Evolutionary conservation across 2,329 filamentous ascomycete species (phyloP), one percentile per base, ranked within the genome.

Genomic region (Colletotrichum gigasporum): DNA sequence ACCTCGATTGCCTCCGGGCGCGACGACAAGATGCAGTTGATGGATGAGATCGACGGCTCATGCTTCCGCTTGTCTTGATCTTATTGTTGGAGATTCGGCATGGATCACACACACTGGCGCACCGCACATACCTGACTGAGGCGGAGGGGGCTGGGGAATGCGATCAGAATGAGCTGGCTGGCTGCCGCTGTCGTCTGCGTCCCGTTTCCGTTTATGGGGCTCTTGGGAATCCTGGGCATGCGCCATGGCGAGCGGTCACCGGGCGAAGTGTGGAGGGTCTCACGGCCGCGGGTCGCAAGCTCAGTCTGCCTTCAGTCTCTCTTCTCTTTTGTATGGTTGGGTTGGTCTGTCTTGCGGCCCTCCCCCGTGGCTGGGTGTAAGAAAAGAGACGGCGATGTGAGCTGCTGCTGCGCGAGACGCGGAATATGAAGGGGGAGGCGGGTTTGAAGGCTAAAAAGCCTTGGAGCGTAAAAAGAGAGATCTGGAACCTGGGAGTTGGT

Each of bases 161-260:
- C 77, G 76, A 68, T 78, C 77, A 66, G 74, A 67, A 63, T 76
- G 77, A 48, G 70, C 68, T 67, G 71, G 70, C 69, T 79, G 79
- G 63, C 69, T 73, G 69, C 76, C 77, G 67, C 70, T 75, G 71
- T 84, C 82, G 69, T 83, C 80, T 61, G 75, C 70, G 66, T 82
- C 80, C 69, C 81, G 80, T 71, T 83, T 84, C 68, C 82, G 80
- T 75, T 84, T 84, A 72, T 79, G 77, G 67, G 76, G 72, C 58
- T 82, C 79, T 56, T 72, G 67, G 34, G 63, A 55, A 30, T 80
- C 79, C 66, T 75, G 71, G 70, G 72, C 76, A 72, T 81, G 79
- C 69, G 80, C 78, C 80, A 83, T 83, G 58, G 62, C 70, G 64
- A 65, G 44, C 26, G 32, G 45, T 65, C 57, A 65, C 63, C 51